Evolutionary conservation across 495 filamentous ascomycete genomes (phyloP).

Genomic region (Penicillium fimorum): DNA sequence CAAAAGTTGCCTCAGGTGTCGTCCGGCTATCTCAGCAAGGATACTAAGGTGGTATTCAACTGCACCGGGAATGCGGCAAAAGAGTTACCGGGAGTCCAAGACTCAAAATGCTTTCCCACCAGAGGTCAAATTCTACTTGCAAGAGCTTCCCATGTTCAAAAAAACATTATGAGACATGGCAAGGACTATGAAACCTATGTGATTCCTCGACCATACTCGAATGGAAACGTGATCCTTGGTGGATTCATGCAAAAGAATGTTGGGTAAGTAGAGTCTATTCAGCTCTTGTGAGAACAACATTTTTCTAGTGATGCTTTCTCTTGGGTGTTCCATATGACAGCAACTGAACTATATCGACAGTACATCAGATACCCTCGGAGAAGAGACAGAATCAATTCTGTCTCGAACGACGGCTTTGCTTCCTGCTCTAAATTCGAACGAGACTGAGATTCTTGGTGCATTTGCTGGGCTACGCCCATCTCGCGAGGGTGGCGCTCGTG

Average conservation of each 20-base stretch:
- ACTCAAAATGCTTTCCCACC: constrained; percentile 31
- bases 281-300: neutral
- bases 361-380: constrained; percentile 6
- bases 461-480: constrained; percentile 32
- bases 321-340: neutral
- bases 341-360: neutral
- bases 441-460: constrained; percentile 22
- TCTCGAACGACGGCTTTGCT: constrained; percentile 23
- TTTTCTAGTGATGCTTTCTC: neutral
- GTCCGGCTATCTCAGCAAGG: constrained; percentile 21
- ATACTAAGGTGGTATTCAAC: constrained; percentile 33
- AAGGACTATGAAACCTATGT: constrained; percentile 36
- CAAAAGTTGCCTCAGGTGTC: constrained; percentile 19
- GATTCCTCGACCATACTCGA: constrained; percentile 32
- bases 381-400: constrained; percentile 32
- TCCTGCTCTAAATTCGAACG: constrained; percentile 13
- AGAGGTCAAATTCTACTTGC: constrained; percentile 42
- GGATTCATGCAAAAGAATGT: constrained; percentile 33
- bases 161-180: constrained; percentile 36
- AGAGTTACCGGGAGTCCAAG: constrained; percentile 26
- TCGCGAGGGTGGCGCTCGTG: constrained; percentile 28
- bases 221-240: constrained; percentile 31
- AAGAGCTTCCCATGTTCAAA: constrained; percentile 28
- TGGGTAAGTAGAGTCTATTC: neutral
- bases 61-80: constrained; percentile 28